A percentile compares a stretch with the other conserved stretches of the same genome.
These are phyloP conservation scores for Arachis hypogaea DNA, from an alignment of 306 rosid species.

Conservation along the genomic window DNA sequence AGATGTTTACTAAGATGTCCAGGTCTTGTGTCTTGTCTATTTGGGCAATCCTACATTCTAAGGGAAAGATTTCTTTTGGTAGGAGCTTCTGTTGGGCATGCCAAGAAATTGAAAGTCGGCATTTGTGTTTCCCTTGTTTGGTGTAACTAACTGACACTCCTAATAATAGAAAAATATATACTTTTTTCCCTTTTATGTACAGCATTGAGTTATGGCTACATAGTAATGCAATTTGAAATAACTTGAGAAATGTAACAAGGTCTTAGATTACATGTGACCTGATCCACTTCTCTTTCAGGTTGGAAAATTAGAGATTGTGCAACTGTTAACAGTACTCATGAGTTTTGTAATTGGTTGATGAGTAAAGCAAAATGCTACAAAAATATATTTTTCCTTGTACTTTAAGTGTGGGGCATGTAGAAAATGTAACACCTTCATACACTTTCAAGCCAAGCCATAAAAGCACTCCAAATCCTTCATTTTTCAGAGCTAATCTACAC, in stretches of 20 bases:
- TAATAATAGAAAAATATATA: slow-evolving; percentile 34
- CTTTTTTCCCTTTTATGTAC: slow-evolving; percentile 26
- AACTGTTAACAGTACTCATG: slow-evolving; percentile 46
- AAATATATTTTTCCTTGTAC: slow-evolving; percentile 70
- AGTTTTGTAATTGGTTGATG: slow-evolving; percentile 66
- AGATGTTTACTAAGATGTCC: slow-evolving; percentile 33
- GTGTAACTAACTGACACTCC: slow-evolving; percentile 58
- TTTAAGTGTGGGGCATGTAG: slow-evolving; percentile 90
- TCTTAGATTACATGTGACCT: slow-evolving; percentile 38
- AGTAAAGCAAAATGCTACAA: slow-evolving; percentile 89
- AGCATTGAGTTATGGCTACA: slow-evolving; percentile 34
- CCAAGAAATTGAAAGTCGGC: slow-evolving; percentile 41
- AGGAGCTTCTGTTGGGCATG: slow-evolving; percentile 49
- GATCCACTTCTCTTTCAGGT: slow-evolving; percentile 42
- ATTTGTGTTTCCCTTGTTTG: slow-evolving; percentile 52
- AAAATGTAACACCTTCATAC: slow-evolving; percentile 80
- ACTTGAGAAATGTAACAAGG: slow-evolving; percentile 35
- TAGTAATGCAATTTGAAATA: slow-evolving; percentile 26
- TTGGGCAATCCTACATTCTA: slow-evolving; percentile 41
- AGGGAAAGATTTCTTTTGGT: slow-evolving; percentile 42
- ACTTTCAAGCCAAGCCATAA: slow-evolving; percentile 99
- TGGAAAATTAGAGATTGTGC: slow-evolving; percentile 48
- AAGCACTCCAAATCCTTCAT: slow-evolving; percentile 59
- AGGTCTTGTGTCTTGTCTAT: slow-evolving; percentile 46
- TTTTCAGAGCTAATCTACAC: slow-evolving; percentile 58